Evolutionary conservation across 1,284 basidiomycete species (phyloP), one percentile per base, ranked within the genome.

Genomic region (Microbotryum silenes-acaulis): DNA sequence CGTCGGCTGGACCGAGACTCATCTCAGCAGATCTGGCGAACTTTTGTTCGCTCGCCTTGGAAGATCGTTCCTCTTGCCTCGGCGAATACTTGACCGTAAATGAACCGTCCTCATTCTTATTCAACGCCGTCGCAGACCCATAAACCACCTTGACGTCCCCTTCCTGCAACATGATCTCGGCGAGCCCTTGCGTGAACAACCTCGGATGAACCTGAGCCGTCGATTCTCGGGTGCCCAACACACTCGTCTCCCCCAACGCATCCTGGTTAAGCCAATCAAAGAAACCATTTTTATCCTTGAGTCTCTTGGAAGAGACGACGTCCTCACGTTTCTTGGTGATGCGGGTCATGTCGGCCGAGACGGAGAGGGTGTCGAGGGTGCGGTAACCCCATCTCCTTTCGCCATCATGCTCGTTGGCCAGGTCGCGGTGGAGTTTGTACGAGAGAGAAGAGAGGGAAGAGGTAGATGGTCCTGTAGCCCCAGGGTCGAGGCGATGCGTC

Each of bases 151-250:
- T 72, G 18, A 81, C 78, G n/a, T 78, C 78, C 21, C 71, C 77
- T 51, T 64, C 63, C 56, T 66, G 37, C 37, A 6, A 33, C 14
- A 68, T 71, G 31, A 87, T 78, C 8, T 83, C 79, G 66, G 87
- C 81, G 78, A 96, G 85, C 71, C 82, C 85, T 20, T 81, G 82
- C 0, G 89, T 90, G 74, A 96, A 88, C 6, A 82, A 79, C 68
- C 84, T 84, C 0, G 89, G 89, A 64, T 89, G 86, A 2, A 91
- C 87, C 74, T 91, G 89, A 1, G 87, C 87, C 0, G 88, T 89
- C 20, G 80, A 77, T 27, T 74, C 73, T 29, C 70, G 71, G 37
- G 77, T 77, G 12, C 78, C 77, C 58, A 78, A 66, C 29, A 70
- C 70, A 23, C 64, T 66, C 0, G 71, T 65, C 20, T 71, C 66